Evolutionary conservation across 139 green algal genomes (phyloP), one percentile per base, ranked within the genome.

Genomic region (Asterochloris erici): DNA sequence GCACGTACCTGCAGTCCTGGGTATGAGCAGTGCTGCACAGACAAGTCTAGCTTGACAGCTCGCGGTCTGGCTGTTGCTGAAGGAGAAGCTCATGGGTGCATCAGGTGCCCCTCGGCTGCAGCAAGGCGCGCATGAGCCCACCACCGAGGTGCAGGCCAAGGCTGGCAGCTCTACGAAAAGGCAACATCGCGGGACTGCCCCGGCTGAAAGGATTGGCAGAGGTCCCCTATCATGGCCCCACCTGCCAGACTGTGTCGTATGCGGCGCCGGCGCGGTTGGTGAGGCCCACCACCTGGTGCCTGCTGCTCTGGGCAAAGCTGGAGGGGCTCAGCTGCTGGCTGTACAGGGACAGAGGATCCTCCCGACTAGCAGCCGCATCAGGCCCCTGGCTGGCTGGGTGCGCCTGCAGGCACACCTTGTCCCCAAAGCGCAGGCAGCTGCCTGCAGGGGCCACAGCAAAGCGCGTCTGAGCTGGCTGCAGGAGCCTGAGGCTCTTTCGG

Each of bases 301-400:
- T 74, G 68, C 63, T 79, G 70, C 81, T 81, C 81, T 88, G 85
- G 61, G 85, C 81, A 68, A 84, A 88, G 61, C 84, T 71, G 26
- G 78, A 81, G n/a, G 83, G 83, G 26, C 77, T 79, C 60, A 84
- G n/a, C 47, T 64, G 78, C n/a, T 63, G 78, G 24, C 28, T 73
- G 78, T 82, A 82, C 19, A 74, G 27, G 78, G 47, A 73, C 19
- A 82, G 63, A 13, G 63, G 63, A 12, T 28, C 74, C 9, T 29
- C 63, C 27, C 62, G 61, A 14, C 28, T 14, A 14, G 26, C 78
- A 38, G 68, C 78, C 29, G 73, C n/a, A 10, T 12, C 38, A 23
- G 68, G 26, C 26, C 78, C 78, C 63, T 74, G 78, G 0, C 27
- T 19, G 61, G 63, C 73, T 9, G 78, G 78, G 63, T 82, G 73